These are phyloP conservation scores for Globisporangium ultimum DNA, from an alignment of 352 stramenopile genomes.

Conservation along the genomic window DNA sequence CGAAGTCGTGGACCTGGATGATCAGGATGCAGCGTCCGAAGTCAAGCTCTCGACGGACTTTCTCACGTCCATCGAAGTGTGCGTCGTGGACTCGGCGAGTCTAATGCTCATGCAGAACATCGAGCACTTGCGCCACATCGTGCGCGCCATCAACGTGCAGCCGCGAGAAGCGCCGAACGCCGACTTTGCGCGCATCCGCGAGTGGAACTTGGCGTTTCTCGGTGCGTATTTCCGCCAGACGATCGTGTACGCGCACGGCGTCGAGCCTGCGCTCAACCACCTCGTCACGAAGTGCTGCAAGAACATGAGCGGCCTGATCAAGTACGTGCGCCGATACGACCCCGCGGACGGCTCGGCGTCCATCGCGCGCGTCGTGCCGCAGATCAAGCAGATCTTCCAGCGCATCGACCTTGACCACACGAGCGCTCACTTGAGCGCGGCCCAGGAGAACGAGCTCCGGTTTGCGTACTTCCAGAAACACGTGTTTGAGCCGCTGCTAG, in stretches of 20 bases:
- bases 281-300: slow-evolving; percentile 55
- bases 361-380: slow-evolving; percentile 63
- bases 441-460: slow-evolving; percentile 54
- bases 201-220: slow-evolving; percentile 73
- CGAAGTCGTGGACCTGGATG: slow-evolving; percentile 46
- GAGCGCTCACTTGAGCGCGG: slow-evolving; percentile 18
- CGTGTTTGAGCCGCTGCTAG: slow-evolving; percentile 69
- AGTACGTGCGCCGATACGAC: slow-evolving; percentile 59
- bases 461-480: slow-evolving; percentile 81
- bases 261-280: slow-evolving; percentile 59
- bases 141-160: slow-evolving; percentile 59
- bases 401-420: slow-evolving; percentile 44
- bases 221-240: slow-evolving; percentile 72
- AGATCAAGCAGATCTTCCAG: slow-evolving; percentile 82
- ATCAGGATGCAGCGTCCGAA: slow-evolving; percentile 14
- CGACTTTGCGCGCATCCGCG: slow-evolving; percentile 68
- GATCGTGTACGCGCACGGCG: slow-evolving; percentile 59
- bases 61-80: slow-evolving; percentile 76
- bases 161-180: slow-evolving; percentile 67
- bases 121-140: slow-evolving; percentile 62
- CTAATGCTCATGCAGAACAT: slow-evolving; percentile 82
- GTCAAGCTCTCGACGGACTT: slow-evolving; percentile 65
- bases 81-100: slow-evolving; percentile 76
- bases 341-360: slow-evolving; percentile 36
- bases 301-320: slow-evolving; percentile 50